A percentile compares a stretch with the other conserved stretches of the same genome.
Conservation (phyloP, 768 basidiomycete genomes). For the Termitomyces bulborhizus region DNA sequence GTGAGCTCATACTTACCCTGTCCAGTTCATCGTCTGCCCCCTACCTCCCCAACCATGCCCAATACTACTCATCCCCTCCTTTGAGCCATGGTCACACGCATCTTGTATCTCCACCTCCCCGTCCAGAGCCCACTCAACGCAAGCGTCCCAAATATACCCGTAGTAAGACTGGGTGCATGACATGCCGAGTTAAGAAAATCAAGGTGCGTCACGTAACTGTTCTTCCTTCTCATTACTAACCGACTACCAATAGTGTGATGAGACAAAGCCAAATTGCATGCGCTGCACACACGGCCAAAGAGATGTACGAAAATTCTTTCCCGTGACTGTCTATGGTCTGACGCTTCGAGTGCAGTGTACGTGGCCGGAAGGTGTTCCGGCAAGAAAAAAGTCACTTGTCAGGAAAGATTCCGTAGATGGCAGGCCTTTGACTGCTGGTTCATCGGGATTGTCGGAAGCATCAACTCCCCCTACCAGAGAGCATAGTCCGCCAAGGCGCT, state of each 20-base stretch:
- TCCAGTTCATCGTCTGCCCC: slow-evolving; percentile 26
- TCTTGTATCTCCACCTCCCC: slow-evolving; percentile 40
- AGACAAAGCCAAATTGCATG: slow-evolving; percentile 82
- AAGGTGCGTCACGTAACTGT: slow-evolving; percentile 52
- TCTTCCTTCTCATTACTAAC: slow-evolving; percentile 2
- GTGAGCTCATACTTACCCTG: slow-evolving; percentile 21
- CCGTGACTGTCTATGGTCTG: slow-evolving; percentile 1
- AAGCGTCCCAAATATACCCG: slow-evolving; percentile 92
- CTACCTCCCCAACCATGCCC: slow-evolving; percentile 33
- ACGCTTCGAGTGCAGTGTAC: slow-evolving; percentile 49
- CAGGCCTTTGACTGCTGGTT: slow-evolving; percentile 70
- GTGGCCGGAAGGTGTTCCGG: slow-evolving; percentile 77
- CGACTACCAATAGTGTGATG: slow-evolving; percentile 64
- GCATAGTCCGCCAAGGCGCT: slow-evolving; percentile 54
- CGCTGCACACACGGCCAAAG: slow-evolving; percentile 82
- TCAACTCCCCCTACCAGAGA: slow-evolving; percentile 71
- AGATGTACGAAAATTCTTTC: slow-evolving; percentile 46
- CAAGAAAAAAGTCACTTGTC: slow-evolving; percentile 57
- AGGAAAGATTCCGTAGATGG: slow-evolving; percentile 57
- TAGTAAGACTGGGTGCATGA: slow-evolving; percentile 91
- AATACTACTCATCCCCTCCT: slow-evolving; percentile 34
- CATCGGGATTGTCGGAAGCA: slow-evolving; percentile 63
- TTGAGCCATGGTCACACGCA: slow-evolving; percentile 40
- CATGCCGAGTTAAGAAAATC: slow-evolving; percentile 91
- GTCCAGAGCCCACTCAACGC: slow-evolving; percentile 47